phyloP scores from a whole-genome alignment of 805 yeast species.

The Candida alai region DNA sequence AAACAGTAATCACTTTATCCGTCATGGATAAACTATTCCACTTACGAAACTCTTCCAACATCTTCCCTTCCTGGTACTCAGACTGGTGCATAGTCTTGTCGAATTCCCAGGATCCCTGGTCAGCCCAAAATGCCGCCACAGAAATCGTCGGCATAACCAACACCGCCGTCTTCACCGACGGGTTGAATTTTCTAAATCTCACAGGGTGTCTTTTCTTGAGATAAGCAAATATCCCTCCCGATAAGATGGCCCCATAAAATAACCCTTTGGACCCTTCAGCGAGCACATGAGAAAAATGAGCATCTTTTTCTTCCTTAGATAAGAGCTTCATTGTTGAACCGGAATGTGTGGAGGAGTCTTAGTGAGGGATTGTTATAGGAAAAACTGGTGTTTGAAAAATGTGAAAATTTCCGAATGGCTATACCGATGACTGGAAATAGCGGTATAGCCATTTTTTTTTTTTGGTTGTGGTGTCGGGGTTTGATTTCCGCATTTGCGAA shows the following conservation, averaged over 20 bases:
- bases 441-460: too few relatives aligned
- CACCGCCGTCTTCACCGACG: slow-evolving; percentile 37
- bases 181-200: slow-evolving; percentile 30
- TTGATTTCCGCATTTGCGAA: too few relatives aligned
- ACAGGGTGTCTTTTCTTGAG: slow-evolving; percentile 31
- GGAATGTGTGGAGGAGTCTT: too few relatives aligned
- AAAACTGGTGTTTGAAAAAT: too few relatives aligned
- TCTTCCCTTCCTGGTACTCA: slow-evolving; percentile 21
- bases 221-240: slow-evolving; percentile 30
- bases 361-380: too few relatives aligned
- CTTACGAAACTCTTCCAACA: slow-evolving; percentile 31
- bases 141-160: slow-evolving; percentile 38
- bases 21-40: slow-evolving; percentile 30
- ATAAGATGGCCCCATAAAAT: slow-evolving; percentile 29
- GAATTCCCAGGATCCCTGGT: slow-evolving; percentile 42
- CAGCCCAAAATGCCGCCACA: slow-evolving; percentile 38
- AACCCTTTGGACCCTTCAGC: slow-evolving; percentile 38
- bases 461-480: too few relatives aligned
- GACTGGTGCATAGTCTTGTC: slow-evolving; percentile 35
- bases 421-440: too few relatives aligned
- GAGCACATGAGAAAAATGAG: slow-evolving; percentile 33
- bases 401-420: too few relatives aligned
- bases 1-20: slow-evolving; percentile 27
- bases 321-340: slow-evolving; percentile 36
- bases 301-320: slow-evolving; percentile 34